Evolutionary conservation across 2,329 filamentous ascomycete species (phyloP).

Genomic region (Emmonsiellopsis sp.): DNA sequence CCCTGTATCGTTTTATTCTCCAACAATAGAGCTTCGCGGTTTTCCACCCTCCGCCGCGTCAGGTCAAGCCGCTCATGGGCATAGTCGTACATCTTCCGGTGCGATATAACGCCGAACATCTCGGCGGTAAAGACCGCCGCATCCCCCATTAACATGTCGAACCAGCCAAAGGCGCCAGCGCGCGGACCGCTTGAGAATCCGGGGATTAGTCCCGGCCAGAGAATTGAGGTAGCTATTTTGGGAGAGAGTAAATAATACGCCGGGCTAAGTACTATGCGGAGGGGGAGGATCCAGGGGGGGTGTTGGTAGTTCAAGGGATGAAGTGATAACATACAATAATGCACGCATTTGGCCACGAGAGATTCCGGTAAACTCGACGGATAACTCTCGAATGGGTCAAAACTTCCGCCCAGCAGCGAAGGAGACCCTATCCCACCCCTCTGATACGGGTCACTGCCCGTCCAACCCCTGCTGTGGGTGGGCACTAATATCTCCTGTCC

Average conservation of each 20-base stretch:
- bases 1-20: neutral
- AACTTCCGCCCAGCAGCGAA: neutral
- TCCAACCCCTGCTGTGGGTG: no score
- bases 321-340: neutral
- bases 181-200: neutral
- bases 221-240: neutral
- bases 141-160: neutral
- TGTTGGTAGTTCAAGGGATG: neutral
- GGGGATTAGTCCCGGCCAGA: neutral
- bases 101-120: neutral
- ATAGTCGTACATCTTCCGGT: neutral
- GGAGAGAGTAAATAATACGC: neutral
- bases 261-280: neutral
- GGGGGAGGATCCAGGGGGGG: neutral
- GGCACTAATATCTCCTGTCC: no score
- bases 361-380: neutral
- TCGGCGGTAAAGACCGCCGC: neutral
- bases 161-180: neutral
- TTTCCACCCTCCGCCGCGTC: neutral
- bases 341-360: neutral
- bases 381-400: neutral
- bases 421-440: no score
- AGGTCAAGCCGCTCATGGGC: neutral
- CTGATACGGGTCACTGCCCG: no score
- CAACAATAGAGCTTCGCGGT: neutral